These are phyloP conservation scores for Pseudohyphozyma bogoriensis DNA, from an alignment of 768 basidiomycete genomes.

Conservation along the genomic window DNA sequence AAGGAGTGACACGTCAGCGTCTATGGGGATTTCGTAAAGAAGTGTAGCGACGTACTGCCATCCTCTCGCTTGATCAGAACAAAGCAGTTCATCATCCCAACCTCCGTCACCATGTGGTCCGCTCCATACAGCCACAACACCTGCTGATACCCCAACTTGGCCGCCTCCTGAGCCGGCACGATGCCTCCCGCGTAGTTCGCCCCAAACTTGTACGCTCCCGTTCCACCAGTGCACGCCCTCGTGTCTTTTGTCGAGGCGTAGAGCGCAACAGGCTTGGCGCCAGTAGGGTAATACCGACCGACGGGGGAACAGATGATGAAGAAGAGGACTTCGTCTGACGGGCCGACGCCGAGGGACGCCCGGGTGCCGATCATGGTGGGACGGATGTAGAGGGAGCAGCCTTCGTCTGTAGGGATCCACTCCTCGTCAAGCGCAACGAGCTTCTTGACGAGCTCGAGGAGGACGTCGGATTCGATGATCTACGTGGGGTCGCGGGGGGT, in stretches of 20 bases:
- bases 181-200: slow-evolving; percentile 31
- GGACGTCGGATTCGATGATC: slow-evolving; percentile 54
- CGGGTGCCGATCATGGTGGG: slow-evolving; percentile 56
- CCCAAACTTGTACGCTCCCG: slow-evolving; percentile 49
- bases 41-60: slow-evolving; percentile 34
- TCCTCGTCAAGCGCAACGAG: slow-evolving; percentile 73
- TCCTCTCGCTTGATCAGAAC: slow-evolving; percentile 52
- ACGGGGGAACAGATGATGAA: slow-evolving; percentile 55
- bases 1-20: background rate
- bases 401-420: slow-evolving; percentile 81
- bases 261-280: slow-evolving; percentile 47
- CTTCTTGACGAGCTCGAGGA: slow-evolving; percentile 71
- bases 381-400: slow-evolving; percentile 75
- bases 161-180: slow-evolving; percentile 54
- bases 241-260: slow-evolving; percentile 64
- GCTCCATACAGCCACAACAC: slow-evolving; percentile 63
- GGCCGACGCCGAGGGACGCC: slow-evolving; percentile 48
- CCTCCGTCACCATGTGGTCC: background rate
- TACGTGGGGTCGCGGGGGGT: too few species aligned
- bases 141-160: slow-evolving; percentile 60
- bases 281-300: slow-evolving; percentile 46
- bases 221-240: slow-evolving; percentile 77
- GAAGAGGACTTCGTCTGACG: slow-evolving; percentile 68
- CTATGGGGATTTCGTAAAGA: background rate
- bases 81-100: slow-evolving; percentile 70